Evolutionary conservation across 2,329 filamentous ascomycete species (phyloP).

Genomic region (Diatrype stigma): DNA sequence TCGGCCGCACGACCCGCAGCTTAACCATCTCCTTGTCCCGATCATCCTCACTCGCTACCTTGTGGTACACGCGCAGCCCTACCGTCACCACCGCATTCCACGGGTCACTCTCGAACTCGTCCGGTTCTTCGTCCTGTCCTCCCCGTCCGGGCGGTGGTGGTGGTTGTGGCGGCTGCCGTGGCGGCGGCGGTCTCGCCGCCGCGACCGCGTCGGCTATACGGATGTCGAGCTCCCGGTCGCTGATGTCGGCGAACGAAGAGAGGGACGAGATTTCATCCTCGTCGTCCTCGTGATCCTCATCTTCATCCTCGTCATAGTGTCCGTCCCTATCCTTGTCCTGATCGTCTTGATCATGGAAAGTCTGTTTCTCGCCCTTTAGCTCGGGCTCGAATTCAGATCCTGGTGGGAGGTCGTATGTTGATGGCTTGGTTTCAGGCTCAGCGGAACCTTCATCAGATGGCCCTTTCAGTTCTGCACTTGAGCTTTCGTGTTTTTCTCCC

Average conservation of each 20-base stretch:
- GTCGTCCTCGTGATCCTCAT: conserved; percentile 14
- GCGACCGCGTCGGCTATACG: conserved; percentile 14
- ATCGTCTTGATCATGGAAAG: too few species aligned
- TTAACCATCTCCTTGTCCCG: conserved; percentile 31
- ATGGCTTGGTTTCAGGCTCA: neutral
- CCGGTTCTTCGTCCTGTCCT: conserved; percentile 51
- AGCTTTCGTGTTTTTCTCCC: conserved; percentile 12
- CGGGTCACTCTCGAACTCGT: conserved; percentile 51
- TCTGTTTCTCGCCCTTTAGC: too few species aligned
- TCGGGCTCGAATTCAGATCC: too few species aligned
- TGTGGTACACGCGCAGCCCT: conserved; percentile 57
- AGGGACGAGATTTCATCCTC: conserved; percentile 9
- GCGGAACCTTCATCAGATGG: neutral
- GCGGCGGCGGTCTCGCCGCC: neutral
- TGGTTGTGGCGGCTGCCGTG: conserved; percentile 23
- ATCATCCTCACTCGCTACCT: conserved; percentile 30
- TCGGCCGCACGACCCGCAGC: conserved; percentile 37
- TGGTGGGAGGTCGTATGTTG: too few species aligned
- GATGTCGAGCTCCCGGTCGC: conserved; percentile 36
- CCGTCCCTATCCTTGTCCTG: too few species aligned
- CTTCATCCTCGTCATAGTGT: conserved; percentile 8
- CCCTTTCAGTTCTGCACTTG: neutral
- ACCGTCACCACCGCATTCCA: conserved; percentile 63
- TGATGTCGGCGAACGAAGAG: conserved; percentile 33
- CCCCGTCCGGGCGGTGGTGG: conserved; percentile 33